Evolutionary conservation across 2,329 filamentous ascomycete genomes (phyloP).

Genomic region (Paecilomyces sp.): DNA sequence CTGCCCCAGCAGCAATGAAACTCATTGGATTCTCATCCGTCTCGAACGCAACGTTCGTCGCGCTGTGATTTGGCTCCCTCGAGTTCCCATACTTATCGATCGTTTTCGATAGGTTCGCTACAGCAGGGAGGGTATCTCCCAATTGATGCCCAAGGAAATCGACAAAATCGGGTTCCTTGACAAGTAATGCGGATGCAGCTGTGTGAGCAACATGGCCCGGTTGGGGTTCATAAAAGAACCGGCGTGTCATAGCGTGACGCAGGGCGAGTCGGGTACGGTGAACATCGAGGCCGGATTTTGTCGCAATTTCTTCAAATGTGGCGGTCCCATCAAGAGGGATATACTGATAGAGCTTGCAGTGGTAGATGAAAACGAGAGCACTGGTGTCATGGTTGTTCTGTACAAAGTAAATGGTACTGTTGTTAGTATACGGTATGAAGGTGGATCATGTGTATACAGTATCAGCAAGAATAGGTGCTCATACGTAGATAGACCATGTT

Average conservation of each 20-base stretch:
- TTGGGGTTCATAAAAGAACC: slow-evolving; percentile 3
- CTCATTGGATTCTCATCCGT: neutral
- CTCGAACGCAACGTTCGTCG: neutral
- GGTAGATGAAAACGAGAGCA: neutral
- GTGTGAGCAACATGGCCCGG: slow-evolving; percentile 5
- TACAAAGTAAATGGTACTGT: too few species aligned
- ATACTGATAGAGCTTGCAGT: neutral
- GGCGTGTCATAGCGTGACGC: slow-evolving; percentile 3
- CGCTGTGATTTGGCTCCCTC: neutral
- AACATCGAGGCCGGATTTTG: neutral
- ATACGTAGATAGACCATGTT: neutral
- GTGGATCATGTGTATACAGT: neutral
- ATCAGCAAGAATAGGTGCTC: neutral
- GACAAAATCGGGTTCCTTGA: neutral
- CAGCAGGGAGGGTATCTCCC: slow-evolving; percentile 6
- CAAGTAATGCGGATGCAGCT: slow-evolving; percentile 2
- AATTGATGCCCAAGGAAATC: slow-evolving; percentile 4
- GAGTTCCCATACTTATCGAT: neutral
- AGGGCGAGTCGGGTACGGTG: slow-evolving; percentile 1
- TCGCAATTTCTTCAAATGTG: slow-evolving; percentile 3
- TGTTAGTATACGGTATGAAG: neutral
- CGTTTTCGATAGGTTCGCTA: slow-evolving; percentile 1
- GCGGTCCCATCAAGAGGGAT: neutral
- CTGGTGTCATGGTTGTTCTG: neutral
- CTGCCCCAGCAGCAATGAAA: neutral